Base-by-base conservation (phyloP, 1,284 basidiomycete species). In the Schizophyllum amplum region DNA sequence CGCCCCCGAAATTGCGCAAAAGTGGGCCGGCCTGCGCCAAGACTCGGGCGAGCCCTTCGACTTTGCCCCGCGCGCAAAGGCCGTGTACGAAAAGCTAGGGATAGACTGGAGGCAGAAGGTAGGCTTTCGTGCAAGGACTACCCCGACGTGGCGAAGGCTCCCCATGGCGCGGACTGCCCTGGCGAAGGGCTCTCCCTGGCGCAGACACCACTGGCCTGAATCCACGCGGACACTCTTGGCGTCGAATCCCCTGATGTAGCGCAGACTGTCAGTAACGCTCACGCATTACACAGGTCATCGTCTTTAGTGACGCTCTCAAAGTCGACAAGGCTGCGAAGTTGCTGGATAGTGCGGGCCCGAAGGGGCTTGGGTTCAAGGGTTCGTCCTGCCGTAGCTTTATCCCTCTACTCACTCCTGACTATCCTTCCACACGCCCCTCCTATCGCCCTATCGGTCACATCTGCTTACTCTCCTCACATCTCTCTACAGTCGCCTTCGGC, bases 41-140 rank as follows among this genome's bases (percentile, higher is more conserved):
- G 94, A 98, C 69, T 93, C 90, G 1, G 94, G 94, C 1, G 87
- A 95, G 66, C 92, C 94, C 0, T 81, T 89, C 60, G 71, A 70
- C 11, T 97, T 92, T 66, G 91, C 86, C 5, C 79, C 81, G 17
- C 75, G 80, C 21, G 92, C 86, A 15, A 89, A 86, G 66, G 75
- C 78, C 60, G 77, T 87, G 53, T 97, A 90, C 64, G 71, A 83
- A 53, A 73, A 76, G 17, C 70, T 91, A 1, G 86, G 83, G 0
- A 82, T 90, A 42, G 82, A 90, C 57, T 72, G 80, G 49, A 72
- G 72, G 50, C 76, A 42, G 33, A 42, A 42, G 33, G 33, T 42
- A 17, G 13, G 27, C n/a, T n/a, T n/a, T n/a, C n/a, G n/a, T n/a
- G n/a, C n/a, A n/a, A n/a, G n/a, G n/a, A n/a, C n/a, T n/a, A n/a